Evolutionary conservation across 352 stramenopile species (phyloP).

Genomic region (Ochromonadaceae sp.): DNA sequence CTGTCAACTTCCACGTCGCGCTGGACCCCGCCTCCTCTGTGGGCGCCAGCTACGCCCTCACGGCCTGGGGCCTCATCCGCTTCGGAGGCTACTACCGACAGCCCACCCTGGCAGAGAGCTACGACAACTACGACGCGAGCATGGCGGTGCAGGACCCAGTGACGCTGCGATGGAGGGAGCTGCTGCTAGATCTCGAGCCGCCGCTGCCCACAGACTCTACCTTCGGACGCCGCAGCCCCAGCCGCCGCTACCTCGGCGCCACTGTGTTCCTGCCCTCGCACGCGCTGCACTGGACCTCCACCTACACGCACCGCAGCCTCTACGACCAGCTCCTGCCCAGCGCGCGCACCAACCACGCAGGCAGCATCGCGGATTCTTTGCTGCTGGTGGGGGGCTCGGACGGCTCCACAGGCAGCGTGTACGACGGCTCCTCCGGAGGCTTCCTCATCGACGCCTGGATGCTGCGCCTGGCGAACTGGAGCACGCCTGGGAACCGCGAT

Average conservation of each 20-base stretch:
- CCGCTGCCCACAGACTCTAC: neutral
- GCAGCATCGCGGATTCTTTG: neutral
- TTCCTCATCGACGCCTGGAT: neutral
- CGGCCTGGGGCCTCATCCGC: neutral
- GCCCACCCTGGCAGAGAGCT: neutral
- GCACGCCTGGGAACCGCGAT: too few species aligned
- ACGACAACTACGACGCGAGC: neutral
- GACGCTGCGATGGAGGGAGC: slow-evolving; percentile 1
- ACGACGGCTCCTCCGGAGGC: slow-evolving; percentile 1
- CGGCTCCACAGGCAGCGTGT: neutral
- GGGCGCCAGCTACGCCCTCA: neutral
- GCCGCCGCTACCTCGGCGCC: neutral
- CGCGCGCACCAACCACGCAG: neutral
- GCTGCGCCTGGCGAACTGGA: neutral
- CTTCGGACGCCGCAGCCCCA: neutral
- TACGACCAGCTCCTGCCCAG: neutral
- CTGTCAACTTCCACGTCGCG: neutral
- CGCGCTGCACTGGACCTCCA: neutral
- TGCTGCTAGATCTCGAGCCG: too few species aligned
- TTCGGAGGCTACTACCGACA: neutral
- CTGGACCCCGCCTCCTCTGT: too few species aligned
- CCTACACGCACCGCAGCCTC: neutral
- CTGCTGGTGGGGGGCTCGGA: neutral
- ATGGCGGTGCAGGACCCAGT: slow-evolving; percentile 15
- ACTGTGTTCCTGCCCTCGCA: neutral